phyloP scores from a whole-genome alignment of 495 filamentous ascomycete species.

The Bryoglossum gracile region DNA sequence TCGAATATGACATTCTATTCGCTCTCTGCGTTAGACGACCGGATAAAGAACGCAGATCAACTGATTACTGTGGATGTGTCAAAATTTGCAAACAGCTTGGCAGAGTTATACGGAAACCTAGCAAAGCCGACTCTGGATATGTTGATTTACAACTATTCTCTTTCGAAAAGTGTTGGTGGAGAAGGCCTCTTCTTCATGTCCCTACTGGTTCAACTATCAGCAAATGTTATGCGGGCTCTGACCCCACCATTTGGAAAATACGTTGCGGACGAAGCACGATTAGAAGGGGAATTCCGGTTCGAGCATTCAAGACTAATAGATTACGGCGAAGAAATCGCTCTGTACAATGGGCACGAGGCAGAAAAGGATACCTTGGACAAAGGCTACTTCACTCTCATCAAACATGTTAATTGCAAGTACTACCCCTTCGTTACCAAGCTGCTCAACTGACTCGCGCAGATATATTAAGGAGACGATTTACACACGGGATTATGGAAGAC shows the following conservation, averaged over 20 bases:
- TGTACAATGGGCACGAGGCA: conserved; percentile 88
- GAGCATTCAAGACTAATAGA: conserved; percentile 92
- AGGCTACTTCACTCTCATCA: conserved; percentile 97
- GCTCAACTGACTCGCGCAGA: conserved; percentile 28
- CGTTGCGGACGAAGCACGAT: conserved; percentile 87
- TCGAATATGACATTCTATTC: conserved; percentile 97
- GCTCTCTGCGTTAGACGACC: conserved; percentile 88
- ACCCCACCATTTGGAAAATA: conserved; percentile 99
- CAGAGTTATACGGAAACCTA: conserved; percentile 94
- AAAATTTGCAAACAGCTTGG: conserved; percentile 89
- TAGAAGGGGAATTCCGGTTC: conserved; percentile 95
- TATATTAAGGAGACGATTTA: conserved; percentile 79
- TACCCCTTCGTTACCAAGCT: background rate
- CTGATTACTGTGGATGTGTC: conserved; percentile 94
- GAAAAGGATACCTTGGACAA: conserved; percentile 98
- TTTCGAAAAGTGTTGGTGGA: conserved; percentile 87
- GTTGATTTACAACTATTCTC: conserved; percentile 86
- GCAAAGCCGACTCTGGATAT: conserved; percentile 94
- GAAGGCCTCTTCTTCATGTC: conserved; percentile 86
- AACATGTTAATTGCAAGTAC: conserved; percentile 74
- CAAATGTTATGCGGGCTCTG: conserved; percentile 85
- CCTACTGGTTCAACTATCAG: conserved; percentile 84
- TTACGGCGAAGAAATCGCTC: conserved; percentile 86
- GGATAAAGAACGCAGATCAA: conserved; percentile 98
- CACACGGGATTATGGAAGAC: conserved; percentile 97